Percentiles rank a stretch among this genome's conserved stretches.
phyloP scores from a whole-genome alignment of 2,329 filamentous ascomycete genomes.

The Diaporthe destruens region DNA sequence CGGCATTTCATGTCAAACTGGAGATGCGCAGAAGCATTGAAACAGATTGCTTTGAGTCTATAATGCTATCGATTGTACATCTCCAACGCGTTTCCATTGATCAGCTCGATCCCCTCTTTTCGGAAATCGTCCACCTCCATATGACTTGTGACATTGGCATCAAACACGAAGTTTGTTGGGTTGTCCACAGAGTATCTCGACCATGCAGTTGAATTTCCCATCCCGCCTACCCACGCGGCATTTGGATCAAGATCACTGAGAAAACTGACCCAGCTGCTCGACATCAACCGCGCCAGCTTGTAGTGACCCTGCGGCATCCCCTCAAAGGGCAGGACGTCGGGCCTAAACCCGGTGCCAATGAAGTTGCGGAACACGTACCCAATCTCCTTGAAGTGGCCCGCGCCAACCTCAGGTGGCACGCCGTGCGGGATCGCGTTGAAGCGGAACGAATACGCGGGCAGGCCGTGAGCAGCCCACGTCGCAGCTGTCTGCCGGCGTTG shows the following conservation, averaged over 20 bases:
- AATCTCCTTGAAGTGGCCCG: conserved; percentile 36
- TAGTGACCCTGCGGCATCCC: conserved; percentile 3
- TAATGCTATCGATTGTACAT: neutral
- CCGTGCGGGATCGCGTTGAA: conserved; percentile 34
- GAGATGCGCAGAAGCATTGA: too few species aligned
- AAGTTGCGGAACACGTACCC: conserved; percentile 40
- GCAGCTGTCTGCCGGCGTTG: conserved; percentile 31
- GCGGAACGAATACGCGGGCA: conserved; percentile 28
- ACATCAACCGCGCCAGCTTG: conserved; percentile 39
- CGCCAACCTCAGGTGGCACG: conserved; percentile 20
- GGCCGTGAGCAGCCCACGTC: conserved; percentile 21
- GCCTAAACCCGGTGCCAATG: conserved; percentile 32
- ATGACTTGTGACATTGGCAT: conserved; percentile 27
- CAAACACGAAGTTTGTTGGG: conserved; percentile 26
- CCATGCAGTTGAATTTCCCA: neutral
- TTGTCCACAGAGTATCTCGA: neutral
- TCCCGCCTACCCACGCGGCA: conserved; percentile 1
- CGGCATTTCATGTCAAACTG: too few species aligned
- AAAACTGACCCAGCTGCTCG: conserved; percentile 42
- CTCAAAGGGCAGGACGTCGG: conserved; percentile 19
- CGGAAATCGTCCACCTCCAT: conserved; percentile 28
- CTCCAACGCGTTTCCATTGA: conserved; percentile 4
- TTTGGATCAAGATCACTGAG: conserved; percentile 43
- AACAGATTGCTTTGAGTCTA: neutral
- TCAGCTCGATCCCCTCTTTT: conserved; percentile 15